phyloP scores from a whole-genome alignment of 2,329 filamentous ascomycete species.

The Byssochlamys sp. region DNA sequence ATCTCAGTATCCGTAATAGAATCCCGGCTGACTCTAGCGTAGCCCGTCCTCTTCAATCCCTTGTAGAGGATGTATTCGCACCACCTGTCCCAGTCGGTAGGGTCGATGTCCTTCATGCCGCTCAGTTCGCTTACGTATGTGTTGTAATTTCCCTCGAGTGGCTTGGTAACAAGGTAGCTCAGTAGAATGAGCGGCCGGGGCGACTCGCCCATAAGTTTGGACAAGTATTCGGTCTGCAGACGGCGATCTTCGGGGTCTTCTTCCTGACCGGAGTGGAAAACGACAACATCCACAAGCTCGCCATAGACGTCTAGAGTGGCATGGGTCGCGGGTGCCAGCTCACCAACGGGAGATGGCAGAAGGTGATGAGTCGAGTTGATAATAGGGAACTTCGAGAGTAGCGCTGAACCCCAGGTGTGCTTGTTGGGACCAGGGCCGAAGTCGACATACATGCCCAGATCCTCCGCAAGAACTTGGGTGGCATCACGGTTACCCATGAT shows the following conservation, averaged over 20 bases:
- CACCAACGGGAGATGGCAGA: slow-evolving; percentile 82
- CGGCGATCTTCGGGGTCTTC: slow-evolving; percentile 2
- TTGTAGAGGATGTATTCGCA: slow-evolving; percentile 98
- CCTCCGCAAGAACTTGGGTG: slow-evolving; percentile 88
- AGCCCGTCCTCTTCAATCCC: slow-evolving; percentile 71
- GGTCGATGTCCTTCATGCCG: slow-evolving; percentile 92
- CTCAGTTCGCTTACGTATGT: slow-evolving; percentile 78
- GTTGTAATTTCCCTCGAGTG: slow-evolving; percentile 88
- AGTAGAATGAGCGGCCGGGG: slow-evolving; percentile 73
- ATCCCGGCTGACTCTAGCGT: slow-evolving; percentile 76
- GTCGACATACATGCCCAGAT: slow-evolving; percentile 97
- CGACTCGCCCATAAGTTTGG: slow-evolving; percentile 76
- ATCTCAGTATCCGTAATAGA: slow-evolving; percentile 96
- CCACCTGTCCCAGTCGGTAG: slow-evolving; percentile 90
- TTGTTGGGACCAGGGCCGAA: slow-evolving; percentile 96
- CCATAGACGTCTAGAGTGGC: slow-evolving; percentile 93
- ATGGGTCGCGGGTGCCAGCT: slow-evolving; percentile 89
- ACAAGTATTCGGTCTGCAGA: slow-evolving; percentile 75
- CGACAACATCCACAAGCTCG: slow-evolving; percentile 80
- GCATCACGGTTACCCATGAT: slow-evolving; percentile 99
- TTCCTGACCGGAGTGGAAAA: slow-evolving; percentile 65
- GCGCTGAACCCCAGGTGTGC: slow-evolving; percentile 89
- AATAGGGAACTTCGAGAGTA: slow-evolving; percentile 95
- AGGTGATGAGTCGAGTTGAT: slow-evolving; percentile 94
- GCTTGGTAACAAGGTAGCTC: slow-evolving; percentile 85